Evolutionary conservation across 2,329 filamentous ascomycete species (phyloP), one percentile per base, ranked within the genome.

Genomic region (Pseudocercospora macadamiae): DNA sequence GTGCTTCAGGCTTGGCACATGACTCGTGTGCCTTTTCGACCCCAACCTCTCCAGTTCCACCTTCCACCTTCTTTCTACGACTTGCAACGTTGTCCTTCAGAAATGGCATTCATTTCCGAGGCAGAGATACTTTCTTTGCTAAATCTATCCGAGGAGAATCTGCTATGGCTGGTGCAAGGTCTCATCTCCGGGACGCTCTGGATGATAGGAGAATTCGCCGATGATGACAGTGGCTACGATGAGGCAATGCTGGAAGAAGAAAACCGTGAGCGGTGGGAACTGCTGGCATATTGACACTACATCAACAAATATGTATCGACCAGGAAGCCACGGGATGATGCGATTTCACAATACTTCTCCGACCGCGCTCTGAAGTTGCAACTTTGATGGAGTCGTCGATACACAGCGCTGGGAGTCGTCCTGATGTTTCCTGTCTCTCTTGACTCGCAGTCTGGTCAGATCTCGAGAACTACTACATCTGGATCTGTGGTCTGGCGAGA

Each of bases 161-260:
- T 62, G 14, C 52, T 64, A 8, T 64, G 54, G 51, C 28, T 60
- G 21, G 32, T 60, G 2, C 60, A 62, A 37, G 56, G 59, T 14
- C 30, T 64, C 3, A 23, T 62, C 34, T 62, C 59, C 19, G 54
- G 52, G 14, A 62, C 55, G 10, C 57, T 63, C 16, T 63, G 57
- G 57, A 57, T 63, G 54, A 16, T 63, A 4, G 57, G 44, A 18
- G 60, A 63, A 30, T 63, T 57, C 30, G 51, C 51, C 21, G 60
- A 63, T 37, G 60, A 59, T 3, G 45, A 54, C 1, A 51, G 23
- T 1, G 26, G 52, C 8, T 26, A 45, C 7, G 45, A 55, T 9
- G 57, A 60, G 4, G 56, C 51, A 19, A 21, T 57, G 7, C 28
- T 55, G 47, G 55, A 62, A n/a, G 48, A 30, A 23, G 26, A 28